phyloP scores from a whole-genome alignment of 805 yeast species.

The Candida nanaspora region DNA sequence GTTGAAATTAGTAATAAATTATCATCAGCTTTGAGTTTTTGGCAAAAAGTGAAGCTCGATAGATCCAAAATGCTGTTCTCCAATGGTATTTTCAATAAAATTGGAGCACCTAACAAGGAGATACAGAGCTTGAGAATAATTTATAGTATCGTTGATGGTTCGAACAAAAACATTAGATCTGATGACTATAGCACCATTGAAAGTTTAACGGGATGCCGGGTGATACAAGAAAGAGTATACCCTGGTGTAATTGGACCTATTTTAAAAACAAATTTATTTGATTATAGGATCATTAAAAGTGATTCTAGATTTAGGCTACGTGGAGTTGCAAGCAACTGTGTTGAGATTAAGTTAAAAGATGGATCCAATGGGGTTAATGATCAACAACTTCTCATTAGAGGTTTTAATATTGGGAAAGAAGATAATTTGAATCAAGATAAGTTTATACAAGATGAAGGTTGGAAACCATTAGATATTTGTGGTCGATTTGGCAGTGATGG shows the following conservation, averaged over 20 bases:
- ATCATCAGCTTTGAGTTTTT: neutral
- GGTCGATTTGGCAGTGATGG: conserved; percentile 71
- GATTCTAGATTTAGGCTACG: conserved; percentile 5
- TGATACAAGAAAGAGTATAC: conserved; percentile 42
- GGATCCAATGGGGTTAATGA: conserved; percentile 25
- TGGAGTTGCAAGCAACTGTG: conserved; percentile 54
- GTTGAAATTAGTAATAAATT: conserved; percentile 13
- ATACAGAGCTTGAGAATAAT: conserved; percentile 31
- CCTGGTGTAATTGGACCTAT: conserved; percentile 50
- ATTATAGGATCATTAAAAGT: conserved; percentile 43
- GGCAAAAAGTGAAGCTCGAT: conserved; percentile 5
- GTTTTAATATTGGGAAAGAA: conserved; percentile 55
- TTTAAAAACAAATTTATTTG: conserved; percentile 51
- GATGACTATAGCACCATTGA: conserved; percentile 31
- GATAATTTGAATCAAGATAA: neutral
- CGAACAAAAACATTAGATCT: conserved; percentile 8
- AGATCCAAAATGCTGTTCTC: conserved; percentile 37
- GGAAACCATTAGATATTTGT: conserved; percentile 36
- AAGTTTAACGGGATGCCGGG: conserved; percentile 39
- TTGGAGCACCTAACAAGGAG: conserved; percentile 19
- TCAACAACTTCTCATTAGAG: conserved; percentile 53
- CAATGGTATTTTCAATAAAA: conserved; percentile 38
- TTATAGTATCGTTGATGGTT: conserved; percentile 19
- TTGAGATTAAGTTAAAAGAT: conserved; percentile 50
- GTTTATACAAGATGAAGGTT: conserved; percentile 40